Conservation (phyloP, 257 asterid genomes). For the Datura wrightii region DNA sequence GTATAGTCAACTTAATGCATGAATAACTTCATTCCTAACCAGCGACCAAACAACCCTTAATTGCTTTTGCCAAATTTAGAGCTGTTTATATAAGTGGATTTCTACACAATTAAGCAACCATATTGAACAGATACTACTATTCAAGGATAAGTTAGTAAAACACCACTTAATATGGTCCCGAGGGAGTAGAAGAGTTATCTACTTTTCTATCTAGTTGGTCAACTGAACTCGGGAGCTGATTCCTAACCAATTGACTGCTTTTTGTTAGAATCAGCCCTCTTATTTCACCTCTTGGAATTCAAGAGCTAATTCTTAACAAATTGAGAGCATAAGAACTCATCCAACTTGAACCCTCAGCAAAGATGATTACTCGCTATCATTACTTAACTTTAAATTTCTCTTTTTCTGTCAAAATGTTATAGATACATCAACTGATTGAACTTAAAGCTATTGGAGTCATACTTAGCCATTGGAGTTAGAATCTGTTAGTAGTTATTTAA, state of each 20-base stretch:
- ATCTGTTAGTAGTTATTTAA: too few species aligned
- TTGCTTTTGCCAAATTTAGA: neutral
- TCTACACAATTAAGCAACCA: neutral
- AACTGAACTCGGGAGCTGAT: neutral
- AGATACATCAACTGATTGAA: too few species aligned
- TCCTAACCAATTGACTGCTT: neutral
- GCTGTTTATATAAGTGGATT: neutral
- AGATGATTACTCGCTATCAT: neutral
- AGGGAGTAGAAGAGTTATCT: neutral
- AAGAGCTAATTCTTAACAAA: too few species aligned
- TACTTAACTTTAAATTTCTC: neutral
- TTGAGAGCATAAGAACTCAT: neutral
- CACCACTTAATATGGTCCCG: neutral
- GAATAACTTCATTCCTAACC: too few species aligned
- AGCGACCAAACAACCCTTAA: too few species aligned
- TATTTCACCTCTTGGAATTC: neutral
- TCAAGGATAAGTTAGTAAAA: neutral
- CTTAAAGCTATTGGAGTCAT: too few species aligned
- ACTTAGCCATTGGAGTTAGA: too few species aligned
- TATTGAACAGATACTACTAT: neutral
- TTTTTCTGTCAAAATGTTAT: neutral
- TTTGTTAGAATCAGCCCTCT: neutral
- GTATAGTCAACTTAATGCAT: too few species aligned
- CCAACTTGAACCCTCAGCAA: neutral
- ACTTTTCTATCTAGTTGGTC: neutral